These are phyloP conservation scores for Phellopilus nigrolimitatus DNA, from an alignment of 1,284 basidiomycete species.

Conservation along the genomic window DNA sequence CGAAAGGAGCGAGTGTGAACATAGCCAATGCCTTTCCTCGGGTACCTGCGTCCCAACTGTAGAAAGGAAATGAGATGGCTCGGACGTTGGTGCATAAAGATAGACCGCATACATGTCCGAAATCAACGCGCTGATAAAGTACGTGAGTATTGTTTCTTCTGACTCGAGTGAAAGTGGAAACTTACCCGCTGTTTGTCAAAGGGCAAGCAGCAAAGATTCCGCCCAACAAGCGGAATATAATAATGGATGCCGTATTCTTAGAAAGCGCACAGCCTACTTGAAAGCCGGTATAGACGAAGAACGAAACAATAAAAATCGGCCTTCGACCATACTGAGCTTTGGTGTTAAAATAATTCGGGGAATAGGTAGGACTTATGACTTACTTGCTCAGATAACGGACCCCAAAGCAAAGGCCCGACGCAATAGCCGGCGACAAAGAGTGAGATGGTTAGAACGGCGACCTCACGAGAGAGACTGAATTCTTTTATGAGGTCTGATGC, in stretches of 20 bases:
- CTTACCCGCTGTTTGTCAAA: slow-evolving; percentile 47
- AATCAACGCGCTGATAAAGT: slow-evolving; percentile 36
- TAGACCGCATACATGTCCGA: slow-evolving; percentile 30
- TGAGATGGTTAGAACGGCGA: slow-evolving; percentile 35
- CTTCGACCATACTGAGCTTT: slow-evolving; percentile 30
- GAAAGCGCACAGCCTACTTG: slow-evolving; percentile 58
- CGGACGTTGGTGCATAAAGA: slow-evolving; percentile 30
- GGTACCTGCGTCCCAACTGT: slow-evolving; percentile 44
- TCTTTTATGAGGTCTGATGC: slow-evolving; percentile 41
- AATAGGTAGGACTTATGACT: not conserved
- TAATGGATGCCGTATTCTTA: slow-evolving; percentile 53
- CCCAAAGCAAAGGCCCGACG: slow-evolving; percentile 47
- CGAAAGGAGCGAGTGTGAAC: slow-evolving; percentile 50
- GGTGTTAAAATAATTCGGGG: not conserved
- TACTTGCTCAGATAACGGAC: slow-evolving; percentile 42
- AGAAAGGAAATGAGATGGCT: slow-evolving; percentile 23
- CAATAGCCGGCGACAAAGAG: slow-evolving; percentile 44
- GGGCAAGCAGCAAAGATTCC: slow-evolving; percentile 54
- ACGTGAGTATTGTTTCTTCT: not conserved
- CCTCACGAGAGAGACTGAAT: slow-evolving; percentile 53
- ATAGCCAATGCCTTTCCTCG: slow-evolving; percentile 51
- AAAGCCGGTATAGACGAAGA: slow-evolving; percentile 44
- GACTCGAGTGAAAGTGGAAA: not conserved
- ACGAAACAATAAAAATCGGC: slow-evolving; percentile 44
- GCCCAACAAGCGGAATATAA: slow-evolving; percentile 66